phyloP scores from a whole-genome alignment of 179 eudicot species.

The Drosera spatulata region DNA sequence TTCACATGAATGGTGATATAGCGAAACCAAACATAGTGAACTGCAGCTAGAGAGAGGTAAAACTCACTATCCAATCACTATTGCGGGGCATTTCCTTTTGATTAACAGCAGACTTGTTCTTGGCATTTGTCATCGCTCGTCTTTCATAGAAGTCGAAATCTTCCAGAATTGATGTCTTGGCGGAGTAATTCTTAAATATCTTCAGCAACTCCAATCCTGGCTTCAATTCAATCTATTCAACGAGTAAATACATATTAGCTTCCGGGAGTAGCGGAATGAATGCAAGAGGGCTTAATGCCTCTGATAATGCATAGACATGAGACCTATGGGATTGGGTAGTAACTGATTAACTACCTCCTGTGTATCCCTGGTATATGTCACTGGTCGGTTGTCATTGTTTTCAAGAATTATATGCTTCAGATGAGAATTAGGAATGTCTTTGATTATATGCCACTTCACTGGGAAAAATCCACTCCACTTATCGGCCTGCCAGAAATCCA shows the following conservation, averaged over 20 bases:
- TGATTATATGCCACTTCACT: conserved; percentile 46
- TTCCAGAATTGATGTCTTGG: conserved; percentile 20
- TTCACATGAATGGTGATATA: not conserved
- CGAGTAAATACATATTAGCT: no score
- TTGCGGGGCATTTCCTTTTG: conserved; percentile 18
- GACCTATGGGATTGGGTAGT: no score
- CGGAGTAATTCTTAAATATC: conserved; percentile 23
- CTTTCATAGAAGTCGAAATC: conserved; percentile 28
- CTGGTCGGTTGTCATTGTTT: conserved; percentile 45
- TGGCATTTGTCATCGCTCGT: conserved; percentile 26
- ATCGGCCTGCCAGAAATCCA: conserved; percentile 57
- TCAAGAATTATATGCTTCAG: conserved; percentile 43
- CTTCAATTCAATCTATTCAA: conserved; percentile 24
- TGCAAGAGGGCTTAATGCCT: no score
- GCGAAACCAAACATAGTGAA: no score
- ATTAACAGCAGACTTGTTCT: conserved; percentile 25
- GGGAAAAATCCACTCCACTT: conserved; percentile 55
- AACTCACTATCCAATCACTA: conserved; percentile 20
- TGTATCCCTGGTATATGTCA: conserved; percentile 52
- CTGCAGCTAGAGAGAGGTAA: not conserved
- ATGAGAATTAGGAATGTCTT: conserved; percentile 43
- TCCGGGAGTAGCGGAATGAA: no score
- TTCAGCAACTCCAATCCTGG: conserved; percentile 32
- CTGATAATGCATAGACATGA: no score
- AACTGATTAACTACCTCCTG: conserved; percentile 31